Evolutionary conservation across 306 rosid species (phyloP).

Genomic region (Prosopis cineraria): DNA sequence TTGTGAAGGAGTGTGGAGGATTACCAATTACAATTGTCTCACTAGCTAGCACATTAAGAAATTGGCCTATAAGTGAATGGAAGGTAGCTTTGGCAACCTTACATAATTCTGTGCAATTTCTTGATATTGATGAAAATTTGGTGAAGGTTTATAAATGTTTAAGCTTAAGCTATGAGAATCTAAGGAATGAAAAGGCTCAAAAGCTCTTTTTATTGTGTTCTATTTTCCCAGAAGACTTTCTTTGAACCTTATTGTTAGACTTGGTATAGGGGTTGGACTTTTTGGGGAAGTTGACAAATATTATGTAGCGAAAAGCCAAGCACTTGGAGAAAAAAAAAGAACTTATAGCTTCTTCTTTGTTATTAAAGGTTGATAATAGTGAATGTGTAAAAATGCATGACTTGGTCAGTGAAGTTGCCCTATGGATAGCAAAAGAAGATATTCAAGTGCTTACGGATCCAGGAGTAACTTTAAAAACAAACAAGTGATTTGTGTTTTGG

Average conservation of each 20-base stretch:
- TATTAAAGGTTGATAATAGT: neutral
- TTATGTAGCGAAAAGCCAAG: neutral
- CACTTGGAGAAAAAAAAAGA: neutral
- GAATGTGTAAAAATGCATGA: slow-evolving; percentile 33
- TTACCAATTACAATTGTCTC: neutral
- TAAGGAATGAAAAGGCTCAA: slow-evolving; percentile 7
- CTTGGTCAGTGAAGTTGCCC: slow-evolving; percentile 19
- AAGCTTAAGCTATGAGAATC: slow-evolving; percentile 27
- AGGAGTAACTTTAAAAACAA: neutral
- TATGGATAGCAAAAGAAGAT: neutral
- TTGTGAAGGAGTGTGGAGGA: slow-evolving; percentile 21
- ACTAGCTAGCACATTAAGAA: neutral
- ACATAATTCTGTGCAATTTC: neutral
- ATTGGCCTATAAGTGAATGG: neutral
- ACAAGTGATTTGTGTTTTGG: too few species aligned
- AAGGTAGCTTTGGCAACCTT: neutral
- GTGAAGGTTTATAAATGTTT: slow-evolving; percentile 12
- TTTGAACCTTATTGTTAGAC: neutral
- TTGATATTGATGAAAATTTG: slow-evolving; percentile 18
- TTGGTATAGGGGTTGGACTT: slow-evolving; percentile 11
- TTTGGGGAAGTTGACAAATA: neutral
- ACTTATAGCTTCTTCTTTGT: slow-evolving; percentile 22
- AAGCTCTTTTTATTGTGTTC: slow-evolving; percentile 26
- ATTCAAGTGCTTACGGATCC: neutral
- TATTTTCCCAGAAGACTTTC: slow-evolving; percentile 31